Conservation (phyloP, 495 filamentous ascomycete species). For the Aspergillus hancockii region DNA sequence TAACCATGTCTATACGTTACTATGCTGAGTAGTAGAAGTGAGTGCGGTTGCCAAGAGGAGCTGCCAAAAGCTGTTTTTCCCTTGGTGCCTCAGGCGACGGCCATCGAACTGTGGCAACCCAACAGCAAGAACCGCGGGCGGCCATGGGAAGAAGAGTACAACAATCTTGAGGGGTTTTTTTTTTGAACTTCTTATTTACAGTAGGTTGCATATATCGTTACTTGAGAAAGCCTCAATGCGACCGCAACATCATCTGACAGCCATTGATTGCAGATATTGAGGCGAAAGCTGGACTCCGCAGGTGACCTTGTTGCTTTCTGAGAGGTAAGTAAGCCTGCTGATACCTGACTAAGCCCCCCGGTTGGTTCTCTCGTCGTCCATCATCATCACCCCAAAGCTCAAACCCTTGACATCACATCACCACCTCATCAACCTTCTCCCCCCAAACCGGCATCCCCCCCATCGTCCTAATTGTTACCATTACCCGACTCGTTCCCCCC, state of each 20-base stretch:
- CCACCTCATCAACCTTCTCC: constrained; percentile 39
- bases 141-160: not conserved
- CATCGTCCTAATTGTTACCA: constrained; percentile 25
- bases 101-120: constrained; percentile 3
- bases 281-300: not conserved
- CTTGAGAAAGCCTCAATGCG: not conserved
- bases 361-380: constrained; percentile 38
- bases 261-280: constrained; percentile 2
- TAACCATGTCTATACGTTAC: not conserved
- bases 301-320: constrained; percentile 1
- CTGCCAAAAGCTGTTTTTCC: constrained; percentile 6
- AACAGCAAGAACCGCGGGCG: not conserved
- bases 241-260: not conserved
- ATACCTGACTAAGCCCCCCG: constrained; percentile 44
- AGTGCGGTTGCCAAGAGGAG: constrained; percentile 15
- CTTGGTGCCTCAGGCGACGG: constrained; percentile 29
- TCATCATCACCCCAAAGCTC: constrained; percentile 23
- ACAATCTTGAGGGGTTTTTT: not conserved
- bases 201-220: not conserved
- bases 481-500: constrained; percentile 21
- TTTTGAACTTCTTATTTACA: not conserved
- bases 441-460: constrained; percentile 2
- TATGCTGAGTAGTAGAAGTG: constrained; percentile 8
- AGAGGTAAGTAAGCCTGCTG: constrained; percentile 29
- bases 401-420: constrained; percentile 51